Evolutionary conservation across 2,329 filamentous ascomycete genomes (phyloP), one percentile per base, ranked within the genome.

Genomic region (Neospermospora avenae): DNA sequence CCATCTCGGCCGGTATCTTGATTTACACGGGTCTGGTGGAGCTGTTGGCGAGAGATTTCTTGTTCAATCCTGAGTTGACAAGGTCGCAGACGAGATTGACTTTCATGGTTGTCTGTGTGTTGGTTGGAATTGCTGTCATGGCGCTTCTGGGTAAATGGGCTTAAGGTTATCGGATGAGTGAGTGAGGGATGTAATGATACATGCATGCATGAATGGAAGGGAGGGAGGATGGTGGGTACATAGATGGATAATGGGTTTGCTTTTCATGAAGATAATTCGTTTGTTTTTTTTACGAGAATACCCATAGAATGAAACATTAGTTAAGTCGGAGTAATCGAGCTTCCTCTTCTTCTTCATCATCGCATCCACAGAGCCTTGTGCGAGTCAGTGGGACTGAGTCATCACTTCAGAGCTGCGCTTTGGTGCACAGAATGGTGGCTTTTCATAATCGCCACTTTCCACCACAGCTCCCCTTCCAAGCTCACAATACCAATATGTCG

Each of bases 121-220:
- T 77, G 20, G 46, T 80, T 28, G 79, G 79, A 10, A 71, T 74
- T 2, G 75, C 70, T 1, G 51, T 80, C 20, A 81, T 81, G 79
- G 78, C 79, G 5, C 60, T 81, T 60, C 67, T 81, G 11, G 79
- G 79, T 6, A 81, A 81, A 64, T 81, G 79, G 79, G 78, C 78
- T 39, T 71, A 41, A 25, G 22, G 25, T 31, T 24, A 3, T 16
- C 14, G 20, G 5, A 11, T 49, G 45, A 5, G 5, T 49, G 14
- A 25, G 31, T 49, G 45, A n/a, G 35, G 11, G 35, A 39, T n/a
- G 16, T 39, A 39, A n/a, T n/a, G 37, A 16, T 6, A n/a, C 13
- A 41, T 41, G 14, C 13, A 41, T 41, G n/a, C 13, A 42, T 8
- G 28, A 10, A 31, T 31, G 28, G 28, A 31, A 6, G 28, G 28